Conservation (phyloP, 441 rosid genomes). For the Arabidopsis lyrata region DNA sequence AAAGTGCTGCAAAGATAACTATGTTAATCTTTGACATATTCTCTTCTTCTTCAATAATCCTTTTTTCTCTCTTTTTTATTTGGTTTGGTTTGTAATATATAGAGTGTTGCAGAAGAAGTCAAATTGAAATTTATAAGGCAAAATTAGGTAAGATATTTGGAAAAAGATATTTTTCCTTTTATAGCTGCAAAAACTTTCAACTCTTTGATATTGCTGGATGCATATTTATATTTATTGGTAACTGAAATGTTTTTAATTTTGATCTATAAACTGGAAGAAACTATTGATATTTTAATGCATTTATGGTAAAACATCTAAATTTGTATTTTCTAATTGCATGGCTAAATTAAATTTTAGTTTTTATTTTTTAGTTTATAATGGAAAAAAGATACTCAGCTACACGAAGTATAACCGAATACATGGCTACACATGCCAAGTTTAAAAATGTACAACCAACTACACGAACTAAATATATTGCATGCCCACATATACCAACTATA, state of each 20-base stretch:
- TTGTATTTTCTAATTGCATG: not conserved
- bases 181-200: not conserved
- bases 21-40: slow-evolving; percentile 28
- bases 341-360: too few relatives aligned
- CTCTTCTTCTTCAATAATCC: not conserved
- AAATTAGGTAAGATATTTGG: not conserved
- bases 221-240: not conserved
- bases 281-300: not conserved
- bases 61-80: not conserved
- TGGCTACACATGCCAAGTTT: too few relatives aligned
- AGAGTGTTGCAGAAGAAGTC: not conserved
- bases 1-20: slow-evolving; percentile 18
- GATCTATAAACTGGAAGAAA: not conserved
- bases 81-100: not conserved
- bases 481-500: too few relatives aligned
- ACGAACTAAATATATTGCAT: too few relatives aligned
- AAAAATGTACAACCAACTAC: too few relatives aligned
- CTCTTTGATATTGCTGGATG: not conserved
- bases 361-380: too few relatives aligned
- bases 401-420: too few relatives aligned
- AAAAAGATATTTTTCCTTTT: not conserved
- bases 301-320: not conserved
- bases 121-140: slow-evolving; percentile 9
- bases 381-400: too few relatives aligned
- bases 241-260: not conserved